Evolutionary conservation across 1,284 basidiomycete species (phyloP).

Genomic region (Xerocomus amazonicus): DNA sequence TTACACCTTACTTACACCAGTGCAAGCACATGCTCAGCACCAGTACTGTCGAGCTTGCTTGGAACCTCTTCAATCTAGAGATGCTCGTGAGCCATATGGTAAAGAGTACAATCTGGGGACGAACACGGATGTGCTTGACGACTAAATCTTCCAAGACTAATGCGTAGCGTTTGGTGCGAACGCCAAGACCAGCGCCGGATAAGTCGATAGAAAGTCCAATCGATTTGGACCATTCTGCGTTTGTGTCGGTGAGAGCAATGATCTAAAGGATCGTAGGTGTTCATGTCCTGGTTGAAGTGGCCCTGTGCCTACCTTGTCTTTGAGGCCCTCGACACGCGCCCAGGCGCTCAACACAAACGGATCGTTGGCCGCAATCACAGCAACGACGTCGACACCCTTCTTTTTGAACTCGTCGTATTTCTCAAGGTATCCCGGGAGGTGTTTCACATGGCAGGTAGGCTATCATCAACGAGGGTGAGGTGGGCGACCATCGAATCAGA

Average conservation of each 20-base stretch:
- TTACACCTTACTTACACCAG: constrained; percentile 41
- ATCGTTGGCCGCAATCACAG: constrained; percentile 70
- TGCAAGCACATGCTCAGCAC: constrained; percentile 63
- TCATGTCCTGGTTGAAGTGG: neutral
- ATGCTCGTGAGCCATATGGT: constrained; percentile 1
- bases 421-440: constrained; percentile 68
- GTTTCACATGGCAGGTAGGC: constrained; percentile 72
- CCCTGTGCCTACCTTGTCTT: constrained; percentile 56
- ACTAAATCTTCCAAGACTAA: constrained; percentile 69
- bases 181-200: constrained; percentile 51
- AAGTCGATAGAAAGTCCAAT: constrained; percentile 66
- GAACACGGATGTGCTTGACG: constrained; percentile 58
- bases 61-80: constrained; percentile 45
- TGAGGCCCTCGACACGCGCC: constrained; percentile 62
- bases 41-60: constrained; percentile 55
- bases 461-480: constrained; percentile 25
- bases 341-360: constrained; percentile 79
- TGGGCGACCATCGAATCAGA: constrained; percentile 1
- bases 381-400: constrained; percentile 72
- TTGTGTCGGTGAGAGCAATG: constrained; percentile 61
- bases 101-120: constrained; percentile 16
- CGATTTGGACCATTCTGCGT: constrained; percentile 60
- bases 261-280: constrained; percentile 39
- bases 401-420: constrained; percentile 66
- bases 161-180: constrained; percentile 69